Evolutionary conservation across 2,329 filamentous ascomycete species (phyloP).

Genomic region (Sclerotinia sclerotiorum): DNA sequence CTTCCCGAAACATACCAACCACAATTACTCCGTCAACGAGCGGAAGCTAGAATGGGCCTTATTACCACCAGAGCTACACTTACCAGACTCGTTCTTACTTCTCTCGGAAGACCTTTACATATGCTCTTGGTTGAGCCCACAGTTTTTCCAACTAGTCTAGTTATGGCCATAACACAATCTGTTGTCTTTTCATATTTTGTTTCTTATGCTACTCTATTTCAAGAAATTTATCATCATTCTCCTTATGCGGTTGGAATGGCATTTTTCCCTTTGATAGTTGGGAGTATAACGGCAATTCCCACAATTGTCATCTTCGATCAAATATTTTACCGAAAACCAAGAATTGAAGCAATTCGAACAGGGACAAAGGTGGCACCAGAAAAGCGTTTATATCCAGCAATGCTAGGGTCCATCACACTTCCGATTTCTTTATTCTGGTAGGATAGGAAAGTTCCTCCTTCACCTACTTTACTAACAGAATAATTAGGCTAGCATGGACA

Average conservation of each 20-base stretch:
- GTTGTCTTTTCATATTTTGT: conserved; percentile 26
- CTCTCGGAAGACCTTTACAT: conserved; percentile 25
- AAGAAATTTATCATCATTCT: conserved; percentile 21
- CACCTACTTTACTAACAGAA: neutral
- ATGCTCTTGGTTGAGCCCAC: conserved; percentile 27
- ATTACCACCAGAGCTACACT: neutral
- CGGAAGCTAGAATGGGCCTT: neutral
- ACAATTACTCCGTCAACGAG: conserved; percentile 16
- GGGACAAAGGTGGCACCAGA: conserved; percentile 47
- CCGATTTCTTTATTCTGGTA: conserved; percentile 43
- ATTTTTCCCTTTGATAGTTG: conserved; percentile 23
- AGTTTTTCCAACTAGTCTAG: conserved; percentile 19
- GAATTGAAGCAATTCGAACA: neutral
- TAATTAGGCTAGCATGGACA: conserved; percentile 29
- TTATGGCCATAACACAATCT: conserved; percentile 25
- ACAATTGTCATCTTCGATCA: conserved; percentile 16
- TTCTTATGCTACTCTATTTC: conserved; percentile 24
- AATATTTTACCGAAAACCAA: conserved; percentile 11
- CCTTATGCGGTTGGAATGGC: conserved; percentile 25
- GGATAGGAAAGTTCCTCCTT: neutral
- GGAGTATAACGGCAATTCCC: conserved; percentile 16
- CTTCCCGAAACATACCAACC: conserved; percentile 27
- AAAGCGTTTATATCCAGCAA: conserved; percentile 57
- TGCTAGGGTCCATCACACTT: conserved; percentile 45
- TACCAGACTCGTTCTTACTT: conserved; percentile 14